Percentiles rank a stretch among this genome's conserved stretches.
phyloP scores from a whole-genome alignment of 208 protist genomes.

The Trypanosoma caninum region DNA sequence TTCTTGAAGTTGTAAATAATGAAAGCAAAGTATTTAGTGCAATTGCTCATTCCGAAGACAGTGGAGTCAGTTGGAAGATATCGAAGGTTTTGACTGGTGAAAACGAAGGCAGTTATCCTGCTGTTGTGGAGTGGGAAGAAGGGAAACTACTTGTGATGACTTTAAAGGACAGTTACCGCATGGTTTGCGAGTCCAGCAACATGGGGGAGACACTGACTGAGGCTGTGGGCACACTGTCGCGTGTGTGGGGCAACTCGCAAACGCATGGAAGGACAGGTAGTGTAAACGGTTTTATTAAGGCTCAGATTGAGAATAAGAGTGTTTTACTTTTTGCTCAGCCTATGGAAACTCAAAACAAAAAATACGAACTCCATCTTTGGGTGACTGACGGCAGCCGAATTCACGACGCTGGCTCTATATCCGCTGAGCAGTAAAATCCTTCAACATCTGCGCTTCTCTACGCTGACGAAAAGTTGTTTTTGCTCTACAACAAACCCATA shows the following conservation, averaged over 20 bases:
- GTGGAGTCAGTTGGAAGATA: too few relatives aligned
- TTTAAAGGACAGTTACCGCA: not conserved
- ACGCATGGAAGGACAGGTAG: not conserved
- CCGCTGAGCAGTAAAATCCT: not conserved
- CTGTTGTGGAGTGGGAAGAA: slow-evolving; percentile 12
- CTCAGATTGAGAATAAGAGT: not conserved
- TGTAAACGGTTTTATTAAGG: not conserved
- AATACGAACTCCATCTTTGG: slow-evolving; percentile 15
- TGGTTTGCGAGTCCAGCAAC: slow-evolving; percentile 2
- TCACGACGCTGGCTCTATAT: slow-evolving; percentile 7
- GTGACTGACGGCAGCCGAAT: slow-evolving; percentile 11
- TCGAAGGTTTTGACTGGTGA: too few relatives aligned
- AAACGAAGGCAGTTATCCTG: too few relatives aligned
- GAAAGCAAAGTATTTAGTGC: too few relatives aligned
- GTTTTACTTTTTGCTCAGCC: slow-evolving; percentile 15
- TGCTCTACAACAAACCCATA: not conserved
- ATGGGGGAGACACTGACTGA: slow-evolving; percentile 10
- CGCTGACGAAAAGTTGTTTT: slow-evolving; percentile 1
- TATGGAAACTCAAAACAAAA: not conserved
- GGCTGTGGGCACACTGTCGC: not conserved
- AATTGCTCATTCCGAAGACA: too few relatives aligned
- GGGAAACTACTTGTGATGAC: slow-evolving; percentile 11
- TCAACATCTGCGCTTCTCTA: slow-evolving; percentile 7
- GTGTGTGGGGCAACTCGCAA: slow-evolving; percentile 10
- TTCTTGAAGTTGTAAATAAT: too few relatives aligned